Evolutionary conservation across 495 filamentous ascomycete species (phyloP).

Genomic region (Talaromyces thailandensis): DNA sequence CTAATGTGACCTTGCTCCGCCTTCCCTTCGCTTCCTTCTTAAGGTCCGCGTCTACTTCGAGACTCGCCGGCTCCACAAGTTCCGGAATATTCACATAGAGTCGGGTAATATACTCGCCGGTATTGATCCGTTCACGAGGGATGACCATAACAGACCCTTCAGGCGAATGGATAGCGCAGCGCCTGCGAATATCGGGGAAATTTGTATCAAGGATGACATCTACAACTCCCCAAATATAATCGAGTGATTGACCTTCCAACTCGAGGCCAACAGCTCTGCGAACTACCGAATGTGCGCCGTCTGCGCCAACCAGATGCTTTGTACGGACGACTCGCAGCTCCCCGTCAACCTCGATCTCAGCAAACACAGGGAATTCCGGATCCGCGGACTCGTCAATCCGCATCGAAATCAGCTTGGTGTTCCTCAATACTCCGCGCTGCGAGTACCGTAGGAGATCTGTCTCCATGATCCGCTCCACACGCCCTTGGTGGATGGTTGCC

Average conservation of each 20-base stretch:
- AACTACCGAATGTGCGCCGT: conserved; percentile 15
- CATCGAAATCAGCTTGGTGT: conserved; percentile 4
- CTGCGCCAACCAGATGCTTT: conserved; percentile 20
- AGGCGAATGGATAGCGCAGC: conserved; percentile 22
- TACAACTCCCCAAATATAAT: conserved; percentile 30
- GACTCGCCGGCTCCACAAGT: too few species aligned
- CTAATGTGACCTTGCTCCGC: too few species aligned
- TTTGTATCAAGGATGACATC: conserved; percentile 26
- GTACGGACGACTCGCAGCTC: conserved; percentile 7
- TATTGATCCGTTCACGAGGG: conserved; percentile 14
- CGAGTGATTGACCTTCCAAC: conserved; percentile 13
- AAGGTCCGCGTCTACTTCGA: too few species aligned
- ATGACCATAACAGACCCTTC: conserved; percentile 23
- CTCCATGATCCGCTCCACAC: conserved; percentile 20
- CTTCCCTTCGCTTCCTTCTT: too few species aligned
- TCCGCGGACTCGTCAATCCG: too few species aligned
- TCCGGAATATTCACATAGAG: too few species aligned
- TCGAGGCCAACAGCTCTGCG: conserved; percentile 14
- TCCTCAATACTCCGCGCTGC: conserved; percentile 2
- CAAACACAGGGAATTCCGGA: too few species aligned
- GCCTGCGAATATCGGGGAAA: conserved; percentile 28
- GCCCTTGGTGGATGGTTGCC: conserved; percentile 23
- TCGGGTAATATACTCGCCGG: neutral
- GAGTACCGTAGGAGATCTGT: conserved; percentile 15
- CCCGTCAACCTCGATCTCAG: too few species aligned